Evolutionary conservation across 441 rosid species (phyloP).

Genomic region (Populus hybrid): DNA sequence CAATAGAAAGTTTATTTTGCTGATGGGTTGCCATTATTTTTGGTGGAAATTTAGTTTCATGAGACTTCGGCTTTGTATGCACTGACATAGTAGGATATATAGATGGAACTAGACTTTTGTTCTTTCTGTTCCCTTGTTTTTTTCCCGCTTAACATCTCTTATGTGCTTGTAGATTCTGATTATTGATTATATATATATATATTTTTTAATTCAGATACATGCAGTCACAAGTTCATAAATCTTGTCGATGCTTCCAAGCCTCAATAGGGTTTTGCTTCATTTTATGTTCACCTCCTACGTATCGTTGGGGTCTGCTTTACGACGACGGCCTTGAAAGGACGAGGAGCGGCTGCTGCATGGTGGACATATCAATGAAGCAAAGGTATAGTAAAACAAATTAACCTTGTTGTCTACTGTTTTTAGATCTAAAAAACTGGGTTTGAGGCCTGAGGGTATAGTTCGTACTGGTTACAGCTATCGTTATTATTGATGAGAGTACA

Average conservation of each 20-base stretch:
- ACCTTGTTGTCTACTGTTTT: too few relatives aligned
- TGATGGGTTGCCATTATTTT: conserved; percentile 24
- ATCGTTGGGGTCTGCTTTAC: not conserved
- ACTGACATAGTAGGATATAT: not conserved
- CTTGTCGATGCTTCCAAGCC: conserved; percentile 11
- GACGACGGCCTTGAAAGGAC: too few relatives aligned
- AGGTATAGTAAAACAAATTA: too few relatives aligned
- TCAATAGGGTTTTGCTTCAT: not conserved
- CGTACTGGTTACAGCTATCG: not conserved
- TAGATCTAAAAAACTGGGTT: too few relatives aligned
- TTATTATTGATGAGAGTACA: not conserved
- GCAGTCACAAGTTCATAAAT: too few relatives aligned
- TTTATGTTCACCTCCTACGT: not conserved
- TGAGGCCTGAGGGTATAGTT: not conserved
- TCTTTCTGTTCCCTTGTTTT: conserved; percentile 5
- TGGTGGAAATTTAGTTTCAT: conserved; percentile 4
- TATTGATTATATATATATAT: too few relatives aligned
- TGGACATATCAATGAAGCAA: too few relatives aligned
- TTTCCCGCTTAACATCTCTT: not conserved
- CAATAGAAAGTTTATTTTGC: conserved; percentile 26
- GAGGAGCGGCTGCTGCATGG: too few relatives aligned
- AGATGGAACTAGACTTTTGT: conserved; percentile 7
- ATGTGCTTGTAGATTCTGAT: not conserved
- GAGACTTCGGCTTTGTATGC: not conserved
- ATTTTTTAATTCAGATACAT: too few relatives aligned